Conservation (phyloP, 495 filamentous ascomycete genomes). For the Astrothelium macrocarpum region DNA sequence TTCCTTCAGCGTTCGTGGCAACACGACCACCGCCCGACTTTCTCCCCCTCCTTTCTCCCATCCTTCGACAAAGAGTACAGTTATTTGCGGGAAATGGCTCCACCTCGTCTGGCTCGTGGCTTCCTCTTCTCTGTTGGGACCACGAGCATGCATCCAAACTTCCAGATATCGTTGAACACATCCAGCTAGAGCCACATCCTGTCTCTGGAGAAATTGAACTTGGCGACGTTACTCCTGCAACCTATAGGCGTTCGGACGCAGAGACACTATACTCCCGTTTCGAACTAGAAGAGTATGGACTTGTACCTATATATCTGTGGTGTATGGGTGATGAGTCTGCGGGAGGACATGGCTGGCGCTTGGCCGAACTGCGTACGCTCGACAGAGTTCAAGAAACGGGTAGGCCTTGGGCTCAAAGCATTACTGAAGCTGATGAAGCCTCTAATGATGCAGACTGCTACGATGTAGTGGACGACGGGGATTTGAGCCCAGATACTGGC, state of each 20-base stretch:
- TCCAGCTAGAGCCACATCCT: slow-evolving; percentile 77
- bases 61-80: slow-evolving; percentile 79
- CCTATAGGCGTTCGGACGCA: slow-evolving; percentile 66
- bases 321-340: slow-evolving; percentile 57
- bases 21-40: slow-evolving; percentile 65
- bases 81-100: slow-evolving; percentile 45
- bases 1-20: slow-evolving; percentile 77
- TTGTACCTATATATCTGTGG: slow-evolving; percentile 53
- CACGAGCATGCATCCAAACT: slow-evolving; percentile 55
- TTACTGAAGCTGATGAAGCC: slow-evolving; percentile 46
- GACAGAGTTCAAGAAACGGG: slow-evolving; percentile 37
- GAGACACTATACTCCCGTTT: slow-evolving; percentile 75
- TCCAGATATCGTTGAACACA: slow-evolving; percentile 51
- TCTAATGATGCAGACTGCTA: slow-evolving; percentile 19
- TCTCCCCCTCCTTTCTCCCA: slow-evolving; percentile 76
- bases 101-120: slow-evolving; percentile 68
- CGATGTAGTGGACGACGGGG: slow-evolving; percentile 7
- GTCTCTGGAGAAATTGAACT: slow-evolving; percentile 85
- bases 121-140: slow-evolving; percentile 83
- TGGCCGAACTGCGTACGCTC: slow-evolving; percentile 64
- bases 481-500: slow-evolving; percentile 16
- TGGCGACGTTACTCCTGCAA: slow-evolving; percentile 50
- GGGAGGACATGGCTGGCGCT: slow-evolving; percentile 65
- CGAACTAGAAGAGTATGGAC: slow-evolving; percentile 33
- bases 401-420: slow-evolving; percentile 41